Base-by-base conservation (phyloP, 2,329 filamentous ascomycete species). In the Ilyonectria mors-panacis region DNA sequence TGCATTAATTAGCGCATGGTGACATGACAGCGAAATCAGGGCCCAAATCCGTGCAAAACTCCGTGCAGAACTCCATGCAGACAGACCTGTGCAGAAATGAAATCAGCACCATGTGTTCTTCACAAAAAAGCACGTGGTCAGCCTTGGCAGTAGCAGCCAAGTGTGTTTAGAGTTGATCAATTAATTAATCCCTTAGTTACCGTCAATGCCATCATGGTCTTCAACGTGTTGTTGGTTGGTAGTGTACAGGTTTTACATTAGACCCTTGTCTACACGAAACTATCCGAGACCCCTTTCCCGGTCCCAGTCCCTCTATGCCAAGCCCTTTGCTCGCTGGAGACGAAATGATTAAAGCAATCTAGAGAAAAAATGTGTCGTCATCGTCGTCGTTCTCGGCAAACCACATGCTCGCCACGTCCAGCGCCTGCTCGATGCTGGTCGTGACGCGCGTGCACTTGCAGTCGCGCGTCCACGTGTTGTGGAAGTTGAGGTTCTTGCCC, bases 401-500 rank as follows among this genome's bases (percentile, higher is more conserved):
- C 28, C 48, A 67, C 47, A 64, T 26, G 28, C 60, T 42, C 17
- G 73, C 72, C 23, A 75, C 73, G 9, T 73, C 70, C 10, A 74
- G 65, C 15, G 73, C 73, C 6, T 74, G 65, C 23, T 65, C 44
- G 30, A 75, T 75, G 65, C 62, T 73, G 60, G 66, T 66, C 2
- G 73, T 72, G 23, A 75, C 73, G n/a, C 68, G 70, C 2, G 73
- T 75, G 59, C 73, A 75, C 17, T 50, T 66, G 57, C 73, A 75
- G 45, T 75, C 73, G 19, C 73, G 67, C 21, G 73, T 75, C 73
- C 73, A 75, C 6, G 73, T 75, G 67, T 75, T 75, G 66, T 75
- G 73, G 67, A 75, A 75, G 67, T 75, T 75, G 69, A 75, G 72
- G 69, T 75, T 75, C 73, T 75, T 75, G 53, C 73, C 72, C 63